Percentiles rank a stretch among this genome's conserved stretches.
Evolutionary conservation across 2,329 filamentous ascomycete species (phyloP).

Genomic region (Colletotrichum sp.): DNA sequence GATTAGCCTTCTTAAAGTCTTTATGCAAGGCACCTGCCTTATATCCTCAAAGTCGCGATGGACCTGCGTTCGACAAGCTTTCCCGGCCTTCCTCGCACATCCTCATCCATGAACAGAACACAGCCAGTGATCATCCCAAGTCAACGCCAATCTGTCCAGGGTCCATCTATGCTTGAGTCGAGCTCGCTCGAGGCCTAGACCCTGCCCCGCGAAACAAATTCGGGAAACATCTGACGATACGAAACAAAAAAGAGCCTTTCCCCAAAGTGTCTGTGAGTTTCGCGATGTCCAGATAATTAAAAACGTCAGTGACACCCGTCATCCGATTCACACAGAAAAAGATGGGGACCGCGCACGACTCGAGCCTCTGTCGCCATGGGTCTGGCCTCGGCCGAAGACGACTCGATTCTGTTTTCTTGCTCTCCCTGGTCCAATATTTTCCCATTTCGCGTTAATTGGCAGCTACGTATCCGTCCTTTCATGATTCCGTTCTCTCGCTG

Average conservation of each 20-base stretch:
- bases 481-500: neutral
- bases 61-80: neutral
- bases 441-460: neutral
- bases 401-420: neutral
- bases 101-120: neutral
- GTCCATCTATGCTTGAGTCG: neutral
- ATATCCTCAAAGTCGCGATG: neutral
- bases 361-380: neutral
- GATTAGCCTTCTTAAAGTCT: neutral
- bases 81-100: neutral
- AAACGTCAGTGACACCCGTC: neutral
- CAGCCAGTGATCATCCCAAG: neutral
- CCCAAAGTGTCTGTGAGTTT: neutral
- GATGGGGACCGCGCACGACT: constrained; percentile 1
- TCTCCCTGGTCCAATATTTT: neutral
- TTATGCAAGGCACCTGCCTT: neutral
- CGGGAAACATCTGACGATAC: neutral
- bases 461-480: neutral
- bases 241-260: neutral
- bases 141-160: neutral
- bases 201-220: neutral
- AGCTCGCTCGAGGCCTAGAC: neutral
- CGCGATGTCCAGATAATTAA: neutral
- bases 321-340: neutral
- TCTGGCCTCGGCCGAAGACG: neutral